These are phyloP conservation scores for Fusarium sp. DNA, from an alignment of 2,329 filamentous ascomycete species.

Conservation along the genomic window DNA sequence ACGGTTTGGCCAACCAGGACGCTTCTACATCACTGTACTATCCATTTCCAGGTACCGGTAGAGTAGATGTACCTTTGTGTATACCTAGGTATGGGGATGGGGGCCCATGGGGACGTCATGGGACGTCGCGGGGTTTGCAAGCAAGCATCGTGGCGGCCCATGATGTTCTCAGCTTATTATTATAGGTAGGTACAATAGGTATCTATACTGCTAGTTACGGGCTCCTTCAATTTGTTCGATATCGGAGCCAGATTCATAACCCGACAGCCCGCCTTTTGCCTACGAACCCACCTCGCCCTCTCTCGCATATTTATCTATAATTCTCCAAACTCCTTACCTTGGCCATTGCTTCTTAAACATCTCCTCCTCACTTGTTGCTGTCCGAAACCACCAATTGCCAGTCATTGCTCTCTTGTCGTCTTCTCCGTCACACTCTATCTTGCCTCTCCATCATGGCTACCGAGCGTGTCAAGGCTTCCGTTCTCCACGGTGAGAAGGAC, in stretches of 20 bases:
- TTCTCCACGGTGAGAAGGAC: conserved; percentile 62
- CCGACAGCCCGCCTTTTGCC: conserved; percentile 14
- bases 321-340: conserved; percentile 16
- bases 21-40: background rate
- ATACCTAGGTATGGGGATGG: conserved; percentile 26
- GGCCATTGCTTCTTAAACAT: background rate
- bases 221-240: conserved; percentile 18
- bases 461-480: conserved; percentile 57
- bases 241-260: conserved; percentile 15
- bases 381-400: conserved; percentile 9
- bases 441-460: conserved; percentile 38
- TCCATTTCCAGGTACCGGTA: conserved; percentile 2
- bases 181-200: no score
- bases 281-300: conserved; percentile 23
- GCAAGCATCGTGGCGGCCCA: conserved; percentile 25
- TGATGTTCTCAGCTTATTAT: background rate
- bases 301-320: conserved; percentile 6
- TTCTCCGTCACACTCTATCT: background rate
- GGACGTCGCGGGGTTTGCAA: conserved; percentile 23
- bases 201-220: background rate
- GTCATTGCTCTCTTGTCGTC: background rate
- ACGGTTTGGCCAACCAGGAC: conserved; percentile 2
- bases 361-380: background rate
- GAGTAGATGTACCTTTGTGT: background rate
- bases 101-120: conserved; percentile 21